Percentiles rank a stretch among this genome's conserved stretches.
These are phyloP conservation scores for Yamadazyma kitorensis DNA, from an alignment of 805 yeast genomes.

Conservation along the genomic window DNA sequence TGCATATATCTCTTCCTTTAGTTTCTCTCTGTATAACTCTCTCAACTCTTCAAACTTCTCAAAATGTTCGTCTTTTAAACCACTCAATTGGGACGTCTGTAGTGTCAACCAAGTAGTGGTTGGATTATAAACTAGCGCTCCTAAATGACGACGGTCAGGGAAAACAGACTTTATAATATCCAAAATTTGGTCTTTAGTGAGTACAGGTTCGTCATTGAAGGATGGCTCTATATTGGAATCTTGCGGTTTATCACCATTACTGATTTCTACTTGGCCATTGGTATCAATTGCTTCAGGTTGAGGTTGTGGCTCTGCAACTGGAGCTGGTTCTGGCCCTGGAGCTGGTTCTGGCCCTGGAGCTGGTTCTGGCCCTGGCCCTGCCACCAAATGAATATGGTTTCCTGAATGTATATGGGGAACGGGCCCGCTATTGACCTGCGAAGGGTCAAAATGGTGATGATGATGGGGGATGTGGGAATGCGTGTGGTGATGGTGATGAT, in stretches of 20 bases:
- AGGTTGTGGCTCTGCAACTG: background rate
- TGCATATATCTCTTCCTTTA: slow-evolving; percentile 21
- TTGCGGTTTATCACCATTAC: slow-evolving; percentile 1
- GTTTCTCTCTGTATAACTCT: slow-evolving; percentile 21
- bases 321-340: too few species aligned
- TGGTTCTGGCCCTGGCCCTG: background rate
- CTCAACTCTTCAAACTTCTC: slow-evolving; percentile 27
- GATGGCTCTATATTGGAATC: background rate
- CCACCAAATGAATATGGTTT: slow-evolving; percentile 10
- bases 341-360: too few species aligned
- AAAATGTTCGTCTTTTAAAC: slow-evolving; percentile 30
- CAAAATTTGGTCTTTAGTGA: slow-evolving; percentile 16
- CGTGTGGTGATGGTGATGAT: slow-evolving; percentile 17
- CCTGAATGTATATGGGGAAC: slow-evolving; percentile 12
- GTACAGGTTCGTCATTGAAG: too few species aligned
- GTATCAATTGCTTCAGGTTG: background rate
- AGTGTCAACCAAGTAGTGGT: slow-evolving; percentile 48
- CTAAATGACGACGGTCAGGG: slow-evolving; percentile 41
- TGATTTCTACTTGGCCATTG: background rate
- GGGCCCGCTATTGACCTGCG: slow-evolving; percentile 2
- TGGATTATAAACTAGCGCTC: slow-evolving; percentile 56
- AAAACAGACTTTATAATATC: slow-evolving; percentile 23
- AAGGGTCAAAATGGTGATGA: slow-evolving; percentile 8
- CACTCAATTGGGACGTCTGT: slow-evolving; percentile 28
- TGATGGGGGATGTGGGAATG: slow-evolving; percentile 7